phyloP scores from a whole-genome alignment of 441 rosid species.

The Hura crepitans region DNA sequence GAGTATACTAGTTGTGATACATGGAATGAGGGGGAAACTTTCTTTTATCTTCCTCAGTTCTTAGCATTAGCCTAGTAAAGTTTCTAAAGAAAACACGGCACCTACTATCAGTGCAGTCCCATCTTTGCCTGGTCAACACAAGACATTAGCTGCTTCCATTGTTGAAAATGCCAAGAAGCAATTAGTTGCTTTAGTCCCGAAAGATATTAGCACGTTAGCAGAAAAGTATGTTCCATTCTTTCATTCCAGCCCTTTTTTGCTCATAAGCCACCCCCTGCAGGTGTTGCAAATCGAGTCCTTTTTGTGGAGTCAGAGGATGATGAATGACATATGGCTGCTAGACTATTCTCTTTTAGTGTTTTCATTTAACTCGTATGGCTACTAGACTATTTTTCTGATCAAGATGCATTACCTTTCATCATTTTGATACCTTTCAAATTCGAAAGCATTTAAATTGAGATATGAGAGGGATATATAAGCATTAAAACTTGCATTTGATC shows the following conservation, averaged over 20 bases:
- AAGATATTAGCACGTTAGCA: conserved; percentile 74
- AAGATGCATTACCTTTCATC: conserved; percentile 12
- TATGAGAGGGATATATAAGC: background rate
- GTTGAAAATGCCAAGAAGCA: conserved; percentile 85
- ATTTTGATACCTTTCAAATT: background rate
- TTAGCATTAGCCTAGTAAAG: conserved; percentile 38
- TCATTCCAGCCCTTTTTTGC: conserved; percentile 74
- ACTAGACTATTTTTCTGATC: conserved; percentile 1
- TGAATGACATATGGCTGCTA: conserved; percentile 37
- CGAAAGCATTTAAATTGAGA: background rate
- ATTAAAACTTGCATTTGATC: background rate
- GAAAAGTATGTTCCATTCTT: conserved; percentile 58
- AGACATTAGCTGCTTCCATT: conserved; percentile 79
- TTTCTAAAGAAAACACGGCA: conserved; percentile 29
- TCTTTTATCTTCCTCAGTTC: conserved; percentile 53
- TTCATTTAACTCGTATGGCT: background rate
- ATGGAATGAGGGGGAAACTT: conserved; percentile 59
- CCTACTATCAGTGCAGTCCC: conserved; percentile 30
- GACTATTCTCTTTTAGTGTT: background rate
- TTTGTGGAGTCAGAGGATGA: conserved; percentile 97
- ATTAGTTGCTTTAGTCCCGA: conserved; percentile 86
- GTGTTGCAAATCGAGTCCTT: conserved; percentile 78
- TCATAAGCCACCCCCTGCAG: conserved; percentile 78
- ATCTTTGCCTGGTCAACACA: conserved; percentile 48
- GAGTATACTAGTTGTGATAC: conserved; percentile 55